Conservation (phyloP, 1,139 yeast species). For the Arxiozyma heterogenica region DNA sequence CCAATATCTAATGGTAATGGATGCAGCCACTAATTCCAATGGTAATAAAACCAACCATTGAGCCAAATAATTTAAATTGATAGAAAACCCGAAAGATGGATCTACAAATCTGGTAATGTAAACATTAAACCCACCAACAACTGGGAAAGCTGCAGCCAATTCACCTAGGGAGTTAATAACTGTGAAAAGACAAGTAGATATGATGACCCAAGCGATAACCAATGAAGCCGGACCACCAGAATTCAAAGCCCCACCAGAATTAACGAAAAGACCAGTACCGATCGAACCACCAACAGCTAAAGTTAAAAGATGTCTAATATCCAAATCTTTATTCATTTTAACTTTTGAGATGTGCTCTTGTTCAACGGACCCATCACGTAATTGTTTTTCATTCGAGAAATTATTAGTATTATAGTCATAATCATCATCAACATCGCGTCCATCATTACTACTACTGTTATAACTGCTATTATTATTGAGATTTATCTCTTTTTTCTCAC, state of each 20-base stretch:
- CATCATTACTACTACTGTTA: not conserved
- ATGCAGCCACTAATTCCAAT: slow-evolving; percentile 61
- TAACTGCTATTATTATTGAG: too few relatives aligned
- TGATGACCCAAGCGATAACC: slow-evolving; percentile 45
- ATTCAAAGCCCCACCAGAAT: slow-evolving; percentile 53
- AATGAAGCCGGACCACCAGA: slow-evolving; percentile 65
- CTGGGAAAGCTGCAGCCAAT: slow-evolving; percentile 56
- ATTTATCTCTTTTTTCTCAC: not conserved
- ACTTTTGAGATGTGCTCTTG: slow-evolving; percentile 10
- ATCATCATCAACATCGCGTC: not conserved
- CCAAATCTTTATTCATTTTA: slow-evolving; percentile 41
- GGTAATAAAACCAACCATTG: slow-evolving; percentile 67
- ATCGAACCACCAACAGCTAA: slow-evolving; percentile 84
- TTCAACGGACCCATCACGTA: not conserved
- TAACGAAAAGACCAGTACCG: slow-evolving; percentile 59
- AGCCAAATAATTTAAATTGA: slow-evolving; percentile 61
- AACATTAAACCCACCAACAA: slow-evolving; percentile 63
- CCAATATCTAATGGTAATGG: slow-evolving; percentile 63
- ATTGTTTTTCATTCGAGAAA: not conserved
- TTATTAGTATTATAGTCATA: not conserved
- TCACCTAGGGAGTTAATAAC: slow-evolving; percentile 66
- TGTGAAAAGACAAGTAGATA: slow-evolving; percentile 47
- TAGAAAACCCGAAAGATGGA: slow-evolving; percentile 67
- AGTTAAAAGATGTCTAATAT: slow-evolving; percentile 62
- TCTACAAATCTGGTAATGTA: slow-evolving; percentile 58